Base-by-base conservation (phyloP, 2,329 filamentous ascomycete genomes). In the Fusarium vanettenii region DNA sequence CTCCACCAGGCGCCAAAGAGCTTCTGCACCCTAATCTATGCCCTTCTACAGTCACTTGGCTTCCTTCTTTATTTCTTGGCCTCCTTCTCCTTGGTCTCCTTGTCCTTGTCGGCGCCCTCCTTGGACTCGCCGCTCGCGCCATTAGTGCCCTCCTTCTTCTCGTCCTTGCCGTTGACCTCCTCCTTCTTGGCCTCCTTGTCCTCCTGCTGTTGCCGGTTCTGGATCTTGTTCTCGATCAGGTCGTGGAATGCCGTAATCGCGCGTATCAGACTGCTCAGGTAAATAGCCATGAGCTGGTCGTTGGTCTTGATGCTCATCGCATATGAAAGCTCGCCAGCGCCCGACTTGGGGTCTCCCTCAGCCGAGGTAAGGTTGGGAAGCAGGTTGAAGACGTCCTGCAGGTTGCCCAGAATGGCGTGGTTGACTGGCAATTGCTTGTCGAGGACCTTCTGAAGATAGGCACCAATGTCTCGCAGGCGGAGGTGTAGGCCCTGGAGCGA, bases 221-320 rank as follows among this genome's bases (percentile, higher is more conserved):
- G 96, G 78, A 98, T 98, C 90, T 99, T 99, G 88, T 99, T 99
- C 88, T 99, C 97, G 77, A 99, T 99, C 77, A 99, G 87, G 82
- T 99, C 97, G 84, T 99, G 97, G 92, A 98, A 99, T 9, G 97
- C 97, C 14, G 97, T 98, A 81, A 99, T 99, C 67, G 97, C 97
- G 71, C 97, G 91, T 85, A 99, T 98, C 87, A 80, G 87, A 86
- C 94, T 97, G 86, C 94, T 97, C 64, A 99, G 89, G 85, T 99
- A 99, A 83, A 99, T 98, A 62, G 95, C 92, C 94, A 99, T 98
- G 75, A 99, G 90, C 87, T 99, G 97, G 84, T 99, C 97, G 81
- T 99, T 99, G 69, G 96, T 98, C 91, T 99, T 99, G 86, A 98
- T 91, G 85, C 95, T 97, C 95, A 99, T 98, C 39, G 97, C 95